Base-by-base conservation (phyloP, 768 basidiomycete species). In the Dendrothele bispora region DNA sequence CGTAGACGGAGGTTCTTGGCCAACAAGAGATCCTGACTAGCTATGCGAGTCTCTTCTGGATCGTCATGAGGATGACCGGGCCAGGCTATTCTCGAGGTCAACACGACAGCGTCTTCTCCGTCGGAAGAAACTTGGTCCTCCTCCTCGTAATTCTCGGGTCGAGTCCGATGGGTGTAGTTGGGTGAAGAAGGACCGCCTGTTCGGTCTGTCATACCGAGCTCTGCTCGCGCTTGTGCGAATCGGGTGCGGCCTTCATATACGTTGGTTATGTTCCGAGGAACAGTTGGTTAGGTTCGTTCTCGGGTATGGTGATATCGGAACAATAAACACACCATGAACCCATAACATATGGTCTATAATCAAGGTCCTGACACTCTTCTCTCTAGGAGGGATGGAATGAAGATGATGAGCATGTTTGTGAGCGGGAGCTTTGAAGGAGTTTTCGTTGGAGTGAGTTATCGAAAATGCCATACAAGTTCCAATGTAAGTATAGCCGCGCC, bases 361-460 rank as follows among this genome's bases (percentile, higher is more conserved):
- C 48, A 92, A 73, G 8, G 89, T 92, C 26, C 89, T 74, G 7
- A 90, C 91, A n/a, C 86, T 88, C 71, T 92, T 93, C 65, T 93
- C 90, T 30, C 88, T 71, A 3, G 88, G 91, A 2, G 90, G 90
- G 26, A 93, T 91, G 2, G 87, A 83, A 61, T 93, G 90, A 2
- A 92, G 67, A 61, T 92, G 88, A 62, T 92, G 91, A 1, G 90
- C 90, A 73, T 91, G 88, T 55, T 86, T 89, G 66, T 92, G 91
- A 1, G 91, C 90, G 7, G 87, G 86, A 2, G 86, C 80, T 52
- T 74, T 78, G 69, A 86, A 87, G 0, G 75, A 51, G 44, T 42
- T 52, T 12, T 43, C 25, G 39, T 54, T 54, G 48, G 41, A 30
- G 38, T 49, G n/a, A 11, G 21, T 40, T 11, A 52, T 43, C 5